These are phyloP conservation scores for Melastoma malabathricum DNA, from an alignment of 345 rosid genomes.

Conservation along the genomic window DNA sequence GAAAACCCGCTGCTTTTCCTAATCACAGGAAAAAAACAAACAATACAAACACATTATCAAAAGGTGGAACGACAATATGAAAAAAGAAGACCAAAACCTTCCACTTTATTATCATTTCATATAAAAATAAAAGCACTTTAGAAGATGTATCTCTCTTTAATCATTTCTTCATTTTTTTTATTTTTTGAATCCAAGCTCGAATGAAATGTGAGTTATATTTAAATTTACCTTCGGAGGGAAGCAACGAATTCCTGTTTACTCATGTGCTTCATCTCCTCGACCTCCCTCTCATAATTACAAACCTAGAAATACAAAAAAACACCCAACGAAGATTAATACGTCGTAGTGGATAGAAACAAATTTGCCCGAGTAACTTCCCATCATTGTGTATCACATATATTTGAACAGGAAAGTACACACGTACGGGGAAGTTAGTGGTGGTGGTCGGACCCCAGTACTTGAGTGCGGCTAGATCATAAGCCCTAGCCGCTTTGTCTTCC, in stretches of 20 bases:
- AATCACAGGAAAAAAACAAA: not conserved
- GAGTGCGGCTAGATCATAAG: slow-evolving; percentile 95
- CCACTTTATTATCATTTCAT: no score
- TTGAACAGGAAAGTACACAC: not conserved
- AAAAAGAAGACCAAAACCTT: not conserved
- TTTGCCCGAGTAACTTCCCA: not conserved
- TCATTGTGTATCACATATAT: no score
- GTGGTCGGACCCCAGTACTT: slow-evolving; percentile 97
- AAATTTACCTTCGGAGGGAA: slow-evolving; percentile 65
- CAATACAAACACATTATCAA: not conserved
- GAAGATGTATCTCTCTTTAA: no score
- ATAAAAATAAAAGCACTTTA: no score
- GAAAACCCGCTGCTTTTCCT: slow-evolving; percentile 99
- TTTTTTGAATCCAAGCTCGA: no score
- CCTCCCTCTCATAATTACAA: slow-evolving; percentile 62
- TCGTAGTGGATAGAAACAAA: not conserved
- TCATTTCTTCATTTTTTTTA: no score
- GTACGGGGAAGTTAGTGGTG: slow-evolving; percentile 79
- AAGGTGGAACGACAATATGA: not conserved
- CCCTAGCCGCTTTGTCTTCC: slow-evolving; percentile 90
- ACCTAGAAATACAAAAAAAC: slow-evolving; percentile 20
- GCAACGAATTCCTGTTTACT: slow-evolving; percentile 93
- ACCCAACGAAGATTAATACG: not conserved
- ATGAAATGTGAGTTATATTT: no score
- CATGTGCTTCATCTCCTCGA: slow-evolving; percentile 89